Evolutionary conservation across 345 rosid genomes (phyloP), one percentile per base, ranked within the genome.

Genomic region (Brassica carinata): DNA sequence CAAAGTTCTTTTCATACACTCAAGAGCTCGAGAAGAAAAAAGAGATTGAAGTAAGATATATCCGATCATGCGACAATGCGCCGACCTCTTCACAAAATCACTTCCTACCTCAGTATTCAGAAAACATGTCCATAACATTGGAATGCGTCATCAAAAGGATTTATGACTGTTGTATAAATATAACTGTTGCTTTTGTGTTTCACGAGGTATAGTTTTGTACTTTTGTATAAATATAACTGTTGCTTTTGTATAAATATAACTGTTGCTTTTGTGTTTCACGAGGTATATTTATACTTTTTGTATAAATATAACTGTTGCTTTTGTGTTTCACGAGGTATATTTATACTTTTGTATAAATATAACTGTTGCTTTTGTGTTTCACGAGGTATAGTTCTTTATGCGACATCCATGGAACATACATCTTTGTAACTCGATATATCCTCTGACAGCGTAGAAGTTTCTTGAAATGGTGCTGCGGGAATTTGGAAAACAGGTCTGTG

Each of bases 361-460:
- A 45, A 45, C 11, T 10, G 53, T 45, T 43, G 13, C 51, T 43
- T 43, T 10, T 9, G 51, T 43, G 13, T 4, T 43, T 43, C 4
- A 43, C 51, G 51, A 43, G 51, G 51, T 43, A 2, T 40, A 13
- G 13, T 40, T 40, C 48, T 40, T 40, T 9, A 40, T 40, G 48
- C 48, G 48, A 40, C 65, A 61, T 30, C 65, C 29, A 61, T 26
- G 31, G 58, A 65, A 2, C 67, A 72, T 26, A 7, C 23, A 7
- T 79, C 55, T 29, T 8, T 6, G 57, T 14, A 77, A 57, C 15
- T 38, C 1, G 17, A 70, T 2, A 17, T 45, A 5, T 53, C 63
- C 13, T 38, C 68, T 29, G 69, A 30, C 3, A 40, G 8, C 9
- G 4, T 3, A 38, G 82, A 83, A 31, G 78, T 40, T 19, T 71